These are phyloP conservation scores for Cytospora piceicola DNA, from an alignment of 2,329 filamentous ascomycete species.

Conservation along the genomic window DNA sequence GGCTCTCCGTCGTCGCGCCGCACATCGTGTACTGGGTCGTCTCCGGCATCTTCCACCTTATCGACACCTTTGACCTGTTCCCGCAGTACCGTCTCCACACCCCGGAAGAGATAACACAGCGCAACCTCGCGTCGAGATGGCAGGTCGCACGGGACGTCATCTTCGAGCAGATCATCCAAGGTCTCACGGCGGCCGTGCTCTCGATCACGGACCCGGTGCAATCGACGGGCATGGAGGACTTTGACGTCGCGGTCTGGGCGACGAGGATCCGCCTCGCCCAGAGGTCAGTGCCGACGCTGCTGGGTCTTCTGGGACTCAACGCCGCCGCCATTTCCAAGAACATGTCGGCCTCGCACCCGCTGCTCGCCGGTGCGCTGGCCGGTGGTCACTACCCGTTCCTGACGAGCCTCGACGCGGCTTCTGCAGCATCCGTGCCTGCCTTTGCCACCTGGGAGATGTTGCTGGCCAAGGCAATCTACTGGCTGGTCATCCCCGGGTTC, in stretches of 20 bases:
- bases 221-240: constrained; percentile 75
- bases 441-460: constrained; percentile 85
- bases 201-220: constrained; percentile 74
- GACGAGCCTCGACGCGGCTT: constrained; percentile 58
- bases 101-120: constrained; percentile 83
- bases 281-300: constrained; percentile 71
- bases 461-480: constrained; percentile 78
- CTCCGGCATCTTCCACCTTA: constrained; percentile 83
- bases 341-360: constrained; percentile 70
- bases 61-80: constrained; percentile 85
- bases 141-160: constrained; percentile 91
- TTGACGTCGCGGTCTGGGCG: constrained; percentile 90
- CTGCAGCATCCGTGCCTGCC: constrained; percentile 61
- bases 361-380: constrained; percentile 73
- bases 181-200: constrained; percentile 68
- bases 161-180: constrained; percentile 89
- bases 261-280: constrained; percentile 79
- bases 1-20: constrained; percentile 75
- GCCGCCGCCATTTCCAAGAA: constrained; percentile 75
- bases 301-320: constrained; percentile 77
- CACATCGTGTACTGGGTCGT: constrained; percentile 86
- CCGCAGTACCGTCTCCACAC: constrained; percentile 94
- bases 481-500: constrained; percentile 71
- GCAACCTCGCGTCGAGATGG: constrained; percentile 83
- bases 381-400: constrained; percentile 82